phyloP scores from a whole-genome alignment of 2,329 filamentous ascomycete species.

The Colletotrichum ledebouriae region DNA sequence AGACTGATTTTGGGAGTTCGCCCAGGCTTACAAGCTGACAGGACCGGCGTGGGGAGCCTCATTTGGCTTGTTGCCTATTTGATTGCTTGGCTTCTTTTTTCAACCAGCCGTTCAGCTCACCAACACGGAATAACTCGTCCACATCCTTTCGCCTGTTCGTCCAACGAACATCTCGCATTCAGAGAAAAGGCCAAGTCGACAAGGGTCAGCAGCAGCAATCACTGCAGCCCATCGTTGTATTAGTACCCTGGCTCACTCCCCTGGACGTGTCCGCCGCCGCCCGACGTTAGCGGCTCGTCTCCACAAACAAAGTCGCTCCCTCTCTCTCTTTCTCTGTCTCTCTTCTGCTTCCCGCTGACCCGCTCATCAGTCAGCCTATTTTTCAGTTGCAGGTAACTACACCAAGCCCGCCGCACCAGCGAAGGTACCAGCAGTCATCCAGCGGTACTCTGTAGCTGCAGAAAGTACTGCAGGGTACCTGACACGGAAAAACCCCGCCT shows the following conservation, averaged over 20 bases:
- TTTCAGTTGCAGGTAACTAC: conserved; percentile 1
- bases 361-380: conserved; percentile 23
- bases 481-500: conserved; percentile 21
- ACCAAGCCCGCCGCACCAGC: neutral
- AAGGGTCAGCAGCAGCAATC: conserved; percentile 4
- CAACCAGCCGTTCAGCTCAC: neutral
- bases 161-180: conserved; percentile 11
- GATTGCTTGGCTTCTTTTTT: neutral
- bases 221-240: conserved; percentile 3
- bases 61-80: neutral
- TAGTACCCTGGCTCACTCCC: conserved; percentile 3
- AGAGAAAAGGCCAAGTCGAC: neutral
- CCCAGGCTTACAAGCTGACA: conserved; percentile 1
- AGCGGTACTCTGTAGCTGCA: neutral
- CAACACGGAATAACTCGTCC: conserved; percentile 8
- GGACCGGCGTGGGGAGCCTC: neutral
- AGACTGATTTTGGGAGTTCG: neutral
- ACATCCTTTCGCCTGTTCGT: neutral
- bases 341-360: neutral
- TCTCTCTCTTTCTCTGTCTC: too few relatives aligned
- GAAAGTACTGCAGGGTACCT: conserved; percentile 7
- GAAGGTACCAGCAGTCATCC: too few relatives aligned
- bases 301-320: neutral
- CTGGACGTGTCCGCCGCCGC: conserved; percentile 28
- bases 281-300: conserved; percentile 27